These are phyloP conservation scores for Termitomyces titanicus DNA, from an alignment of 768 basidiomycete species.

Conservation along the genomic window DNA sequence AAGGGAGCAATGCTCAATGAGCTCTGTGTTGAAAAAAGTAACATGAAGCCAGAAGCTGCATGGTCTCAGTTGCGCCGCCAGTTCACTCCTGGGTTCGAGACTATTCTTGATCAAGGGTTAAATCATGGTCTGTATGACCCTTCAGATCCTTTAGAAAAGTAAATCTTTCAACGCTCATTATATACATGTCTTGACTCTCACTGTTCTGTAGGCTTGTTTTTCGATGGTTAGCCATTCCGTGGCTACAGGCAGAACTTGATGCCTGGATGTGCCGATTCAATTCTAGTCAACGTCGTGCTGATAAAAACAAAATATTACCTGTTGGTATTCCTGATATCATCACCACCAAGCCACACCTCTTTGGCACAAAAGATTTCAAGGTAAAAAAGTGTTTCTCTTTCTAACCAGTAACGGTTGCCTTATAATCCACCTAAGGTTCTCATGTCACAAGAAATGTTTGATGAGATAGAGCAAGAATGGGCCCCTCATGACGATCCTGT, in stretches of 20 bases:
- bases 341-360: constrained; percentile 20
- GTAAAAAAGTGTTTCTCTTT: constrained; percentile 12
- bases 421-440: constrained; percentile 7
- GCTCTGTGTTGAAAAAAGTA: constrained; percentile 25
- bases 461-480: constrained; percentile 10
- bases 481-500: constrained; percentile 17
- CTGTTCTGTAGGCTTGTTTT: constrained; percentile 26
- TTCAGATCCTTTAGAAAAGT: constrained; percentile 16
- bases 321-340: constrained; percentile 28
- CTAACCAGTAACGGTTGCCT: neutral
- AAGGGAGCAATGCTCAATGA: too few species aligned
- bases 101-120: constrained; percentile 28
- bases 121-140: constrained; percentile 25
- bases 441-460: constrained; percentile 13
- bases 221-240: constrained; percentile 33
- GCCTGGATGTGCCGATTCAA: constrained; percentile 18
- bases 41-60: constrained; percentile 34
- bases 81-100: constrained; percentile 36
- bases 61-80: constrained; percentile 31
- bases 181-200: neutral
- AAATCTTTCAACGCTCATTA: neutral
- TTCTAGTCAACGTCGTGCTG: constrained; percentile 12
- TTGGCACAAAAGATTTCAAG: constrained; percentile 27
- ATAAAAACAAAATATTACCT: constrained; percentile 33
- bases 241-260: constrained; percentile 33